Percentiles rank a stretch among this genome's conserved stretches.
Conservation (phyloP, 1,139 yeast genomes). For the Hansenula anomala region DNA sequence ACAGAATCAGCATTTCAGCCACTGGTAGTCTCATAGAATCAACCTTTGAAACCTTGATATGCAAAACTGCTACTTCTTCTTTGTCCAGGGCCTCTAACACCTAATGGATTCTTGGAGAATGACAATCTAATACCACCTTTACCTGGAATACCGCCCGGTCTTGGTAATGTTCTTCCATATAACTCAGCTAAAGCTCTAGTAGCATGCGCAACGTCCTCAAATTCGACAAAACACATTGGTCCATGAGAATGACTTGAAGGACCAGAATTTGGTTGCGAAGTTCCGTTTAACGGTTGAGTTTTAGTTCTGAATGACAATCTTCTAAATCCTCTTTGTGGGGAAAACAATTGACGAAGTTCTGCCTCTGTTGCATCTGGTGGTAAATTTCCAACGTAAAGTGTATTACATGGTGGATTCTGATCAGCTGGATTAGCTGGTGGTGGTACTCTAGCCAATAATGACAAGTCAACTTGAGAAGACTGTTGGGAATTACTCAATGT, state of each 20-base stretch:
- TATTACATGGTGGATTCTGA: slow-evolving; percentile 98
- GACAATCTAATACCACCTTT: slow-evolving; percentile 95
- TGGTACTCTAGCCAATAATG: slow-evolving; percentile 72
- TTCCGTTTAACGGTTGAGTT: slow-evolving; percentile 36
- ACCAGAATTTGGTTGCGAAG: slow-evolving; percentile 44
- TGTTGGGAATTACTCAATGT: slow-evolving; percentile 15
- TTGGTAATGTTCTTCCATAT: slow-evolving; percentile 79
- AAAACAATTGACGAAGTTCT: slow-evolving; percentile 80
- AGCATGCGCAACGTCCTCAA: slow-evolving; percentile 92
- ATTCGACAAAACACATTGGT: slow-evolving; percentile 99
- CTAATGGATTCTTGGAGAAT: slow-evolving; percentile 92
- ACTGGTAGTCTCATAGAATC: neutral
- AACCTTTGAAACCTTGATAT: slow-evolving; percentile 9
- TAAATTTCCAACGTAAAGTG: slow-evolving; percentile 90
- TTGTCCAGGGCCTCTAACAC: slow-evolving; percentile 66
- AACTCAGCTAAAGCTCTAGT: slow-evolving; percentile 90
- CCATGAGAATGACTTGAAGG: slow-evolving; percentile 89
- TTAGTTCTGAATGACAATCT: slow-evolving; percentile 85
- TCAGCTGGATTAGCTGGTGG: slow-evolving; percentile 99
- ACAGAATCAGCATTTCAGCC: too few relatives aligned
- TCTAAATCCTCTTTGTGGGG: slow-evolving; percentile 89
- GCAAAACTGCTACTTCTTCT: slow-evolving; percentile 23
- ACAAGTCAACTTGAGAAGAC: slow-evolving; percentile 56
- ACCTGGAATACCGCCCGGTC: slow-evolving; percentile 49
- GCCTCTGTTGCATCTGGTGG: slow-evolving; percentile 97